Base-by-base conservation (phyloP, 2,329 filamentous ascomycete species). In the Colletotrichum sansevieriae region DNA sequence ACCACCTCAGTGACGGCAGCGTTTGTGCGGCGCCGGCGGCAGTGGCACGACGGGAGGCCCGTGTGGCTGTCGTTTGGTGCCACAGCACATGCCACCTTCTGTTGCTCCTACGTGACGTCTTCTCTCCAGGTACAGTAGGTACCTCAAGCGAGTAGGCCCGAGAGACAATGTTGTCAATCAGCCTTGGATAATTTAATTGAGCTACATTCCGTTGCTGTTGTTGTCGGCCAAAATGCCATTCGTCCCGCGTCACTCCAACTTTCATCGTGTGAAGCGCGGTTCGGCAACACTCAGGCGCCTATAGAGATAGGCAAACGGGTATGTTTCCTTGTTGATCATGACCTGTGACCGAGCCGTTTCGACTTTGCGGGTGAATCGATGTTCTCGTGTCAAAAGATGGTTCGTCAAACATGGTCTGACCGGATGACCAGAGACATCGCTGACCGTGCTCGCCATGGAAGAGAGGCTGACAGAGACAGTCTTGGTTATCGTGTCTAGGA, bases 1-100 rank as follows among this genome's bases (percentile, higher is more conserved):
- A n/a, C 20, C 39, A 49, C 29, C 29, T 29, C 29, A 29, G 29
- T 29, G 29, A 29, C 29, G 29, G 4, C 29, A 63, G 41, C 58
- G 22, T 43, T 44, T 35, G 41, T 49, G 64, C 57, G 58, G 51
- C 33, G 49, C 35, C 35, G 39, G 33, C 63, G 58, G 43, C 39
- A 37, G 49, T 49, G 64, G 64, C 58, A 62, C 58, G 35, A 35
- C 35, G 58, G 52, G 52, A 60, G 57, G 63, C 61, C 18, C 49
- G n/a, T 58, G 59, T 63, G 64, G 64, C 64, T 57, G 66, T 56
- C 62, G 51, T 52, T 41, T 56, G 63, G 35, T 43, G 49, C 55
- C 55, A 46, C 44, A 62, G 20, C 25, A 41, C 35, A 65, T 63
- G 62, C 43, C 64, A 56, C 18, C 29, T 25, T 20, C n/a, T 29